A percentile compares a stretch with the other conserved stretches of the same genome.
These are phyloP conservation scores for Trichoderma virens DNA, from an alignment of 495 filamentous ascomycete genomes.

Conservation along the genomic window DNA sequence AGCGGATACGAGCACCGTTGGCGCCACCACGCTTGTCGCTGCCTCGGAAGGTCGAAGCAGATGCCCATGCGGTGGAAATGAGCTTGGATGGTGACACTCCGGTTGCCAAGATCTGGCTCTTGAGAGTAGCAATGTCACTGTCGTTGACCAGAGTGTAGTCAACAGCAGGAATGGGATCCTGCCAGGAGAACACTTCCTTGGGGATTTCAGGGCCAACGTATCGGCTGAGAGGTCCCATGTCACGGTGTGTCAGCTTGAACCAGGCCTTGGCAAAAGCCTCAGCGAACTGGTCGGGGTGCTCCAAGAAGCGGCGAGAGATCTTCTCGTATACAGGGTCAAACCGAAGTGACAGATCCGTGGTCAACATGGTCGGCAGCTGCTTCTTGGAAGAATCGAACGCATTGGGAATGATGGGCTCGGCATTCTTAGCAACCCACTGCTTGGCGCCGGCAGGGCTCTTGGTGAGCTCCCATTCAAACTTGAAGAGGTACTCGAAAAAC, in stretches of 20 bases:
- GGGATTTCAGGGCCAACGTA: conserved; percentile 66
- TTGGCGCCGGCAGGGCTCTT: conserved; percentile 67
- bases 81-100: conserved; percentile 49
- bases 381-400: conserved; percentile 57
- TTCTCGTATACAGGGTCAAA: conserved; percentile 64
- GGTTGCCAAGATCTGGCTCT: conserved; percentile 54
- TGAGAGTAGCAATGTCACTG: conserved; percentile 51
- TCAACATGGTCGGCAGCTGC: conserved; percentile 61
- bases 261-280: conserved; percentile 61
- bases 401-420: conserved; percentile 57
- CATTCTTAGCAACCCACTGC: conserved; percentile 65
- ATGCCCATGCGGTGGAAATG: conserved; percentile 57
- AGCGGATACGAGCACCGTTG: conserved; percentile 65
- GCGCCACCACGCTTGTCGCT: conserved; percentile 70
- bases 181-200: conserved; percentile 53
- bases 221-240: conserved; percentile 59
- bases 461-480: conserved; percentile 67
- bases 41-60: conserved; percentile 64
- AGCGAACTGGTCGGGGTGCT: conserved; percentile 54
- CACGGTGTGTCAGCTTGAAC: conserved; percentile 74
- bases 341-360: conserved; percentile 61
- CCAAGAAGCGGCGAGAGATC: conserved; percentile 59
- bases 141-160: conserved; percentile 49
- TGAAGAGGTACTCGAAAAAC: conserved; percentile 65
- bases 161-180: conserved; percentile 53